phyloP scores from a whole-genome alignment of 441 rosid species.

The Mallotus japonicus region DNA sequence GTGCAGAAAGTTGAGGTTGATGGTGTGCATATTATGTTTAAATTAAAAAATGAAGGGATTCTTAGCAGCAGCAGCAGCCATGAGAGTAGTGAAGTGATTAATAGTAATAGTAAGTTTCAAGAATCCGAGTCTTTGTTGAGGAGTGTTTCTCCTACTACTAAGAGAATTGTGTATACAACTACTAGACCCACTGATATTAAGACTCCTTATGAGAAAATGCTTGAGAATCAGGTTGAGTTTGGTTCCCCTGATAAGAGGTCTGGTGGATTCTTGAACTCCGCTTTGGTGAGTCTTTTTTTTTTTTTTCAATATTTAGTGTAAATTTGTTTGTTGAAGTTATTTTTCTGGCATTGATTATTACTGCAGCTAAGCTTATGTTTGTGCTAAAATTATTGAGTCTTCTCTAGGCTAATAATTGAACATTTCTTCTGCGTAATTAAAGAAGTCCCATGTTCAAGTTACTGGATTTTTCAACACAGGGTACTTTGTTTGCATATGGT shows the following conservation, averaged over 20 bases:
- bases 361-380: constrained; percentile 13
- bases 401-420: not conserved
- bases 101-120: constrained; percentile 42
- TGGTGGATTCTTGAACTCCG: constrained; percentile 83
- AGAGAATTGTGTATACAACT: constrained; percentile 71
- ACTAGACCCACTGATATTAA: constrained; percentile 83
- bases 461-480: not conserved
- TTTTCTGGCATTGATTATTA: not conserved
- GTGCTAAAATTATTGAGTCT: not conserved
- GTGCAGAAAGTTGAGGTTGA: constrained; percentile 91
- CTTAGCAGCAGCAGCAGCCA: not conserved
- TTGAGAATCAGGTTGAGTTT: constrained; percentile 84
- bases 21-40: constrained; percentile 87
- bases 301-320: constrained; percentile 9
- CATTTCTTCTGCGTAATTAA: not conserved
- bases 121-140: constrained; percentile 66
- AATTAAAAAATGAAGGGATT: constrained; percentile 54
- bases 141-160: constrained; percentile 64
- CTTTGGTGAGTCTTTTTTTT: constrained; percentile 55
- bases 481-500: not conserved
- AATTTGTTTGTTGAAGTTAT: not conserved
- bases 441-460: not conserved
- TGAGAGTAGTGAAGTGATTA: constrained; percentile 41
- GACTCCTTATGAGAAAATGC: constrained; percentile 96
- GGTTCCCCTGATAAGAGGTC: constrained; percentile 95